Evolutionary conservation across 345 rosid genomes (phyloP).

Genomic region (Eucalyptus polybractea): DNA sequence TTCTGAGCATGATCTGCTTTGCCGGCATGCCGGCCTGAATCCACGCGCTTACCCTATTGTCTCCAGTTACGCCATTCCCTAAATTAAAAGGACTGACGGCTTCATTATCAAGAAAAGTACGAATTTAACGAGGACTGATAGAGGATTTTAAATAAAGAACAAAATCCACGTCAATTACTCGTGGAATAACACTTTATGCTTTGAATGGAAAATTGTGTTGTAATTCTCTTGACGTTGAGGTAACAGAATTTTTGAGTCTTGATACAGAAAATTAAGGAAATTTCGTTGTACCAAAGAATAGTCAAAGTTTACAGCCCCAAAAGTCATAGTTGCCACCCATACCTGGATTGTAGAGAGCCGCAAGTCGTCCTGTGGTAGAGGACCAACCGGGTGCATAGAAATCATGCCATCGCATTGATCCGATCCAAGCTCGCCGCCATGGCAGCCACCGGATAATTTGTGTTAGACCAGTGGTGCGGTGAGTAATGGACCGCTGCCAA

Average conservation of each 20-base stretch:
- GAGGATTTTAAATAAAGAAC: too few relatives aligned
- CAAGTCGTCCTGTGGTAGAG: slow-evolving; percentile 34
- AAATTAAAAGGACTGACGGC: neutral
- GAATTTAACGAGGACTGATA: too few relatives aligned
- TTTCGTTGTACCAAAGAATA: neutral
- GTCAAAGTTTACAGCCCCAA: neutral
- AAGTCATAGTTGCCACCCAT: neutral
- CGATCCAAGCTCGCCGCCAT: slow-evolving; percentile 32
- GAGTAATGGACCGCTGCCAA: slow-evolving; percentile 36
- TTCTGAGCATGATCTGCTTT: slow-evolving; percentile 32
- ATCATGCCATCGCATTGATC: slow-evolving; percentile 54
- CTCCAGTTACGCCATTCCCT: slow-evolving; percentile 24
- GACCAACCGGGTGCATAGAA: slow-evolving; percentile 40
- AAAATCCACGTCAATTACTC: neutral
- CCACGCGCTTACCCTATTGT: slow-evolving; percentile 39
- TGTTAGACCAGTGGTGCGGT: neutral
- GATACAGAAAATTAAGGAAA: too few relatives aligned
- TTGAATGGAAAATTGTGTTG: neutral
- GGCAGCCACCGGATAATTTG: slow-evolving; percentile 18
- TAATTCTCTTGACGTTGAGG: neutral
- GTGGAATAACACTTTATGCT: neutral
- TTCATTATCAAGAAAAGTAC: too few relatives aligned
- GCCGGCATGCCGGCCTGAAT: slow-evolving; percentile 25
- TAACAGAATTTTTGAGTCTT: neutral
- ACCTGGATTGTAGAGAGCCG: slow-evolving; percentile 46